These are phyloP conservation scores for Starmerella bombi DNA, from an alignment of 805 yeast genomes.

Conservation along the genomic window DNA sequence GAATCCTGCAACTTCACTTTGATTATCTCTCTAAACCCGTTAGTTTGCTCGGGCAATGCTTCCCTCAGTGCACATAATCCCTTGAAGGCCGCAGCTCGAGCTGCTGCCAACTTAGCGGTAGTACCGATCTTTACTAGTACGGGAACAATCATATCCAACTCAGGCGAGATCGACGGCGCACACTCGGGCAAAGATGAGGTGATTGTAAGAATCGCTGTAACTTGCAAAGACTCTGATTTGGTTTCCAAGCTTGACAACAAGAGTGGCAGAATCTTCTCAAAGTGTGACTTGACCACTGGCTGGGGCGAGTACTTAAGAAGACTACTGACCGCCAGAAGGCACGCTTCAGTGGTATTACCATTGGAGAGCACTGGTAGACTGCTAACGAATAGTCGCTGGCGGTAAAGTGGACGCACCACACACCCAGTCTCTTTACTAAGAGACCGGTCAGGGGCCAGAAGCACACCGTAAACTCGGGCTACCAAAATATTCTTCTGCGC, in stretches of 20 bases:
- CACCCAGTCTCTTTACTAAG: slow-evolving; percentile 43
- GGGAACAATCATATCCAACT: slow-evolving; percentile 3
- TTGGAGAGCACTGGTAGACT: slow-evolving; percentile 45
- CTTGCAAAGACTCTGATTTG: slow-evolving; percentile 21
- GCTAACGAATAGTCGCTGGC: slow-evolving; percentile 61
- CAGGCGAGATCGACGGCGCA: slow-evolving; percentile 1
- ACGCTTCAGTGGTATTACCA: slow-evolving; percentile 32
- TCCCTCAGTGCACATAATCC: slow-evolving; percentile 5
- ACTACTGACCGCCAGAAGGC: slow-evolving; percentile 50
- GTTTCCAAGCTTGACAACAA: slow-evolving; percentile 50
- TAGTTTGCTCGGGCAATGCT: slow-evolving; percentile 1
- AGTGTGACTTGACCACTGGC: slow-evolving; percentile 49
- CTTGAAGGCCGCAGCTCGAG: slow-evolving; percentile 6
- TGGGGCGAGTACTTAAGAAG: slow-evolving; percentile 53
- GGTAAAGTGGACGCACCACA: slow-evolving; percentile 54
- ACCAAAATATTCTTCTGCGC: slow-evolving; percentile 31
- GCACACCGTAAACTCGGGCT: slow-evolving; percentile 47
- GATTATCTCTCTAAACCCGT: slow-evolving; percentile 24
- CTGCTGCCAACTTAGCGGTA: background rate
- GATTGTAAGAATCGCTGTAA: slow-evolving; percentile 4
- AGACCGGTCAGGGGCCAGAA: slow-evolving; percentile 54
- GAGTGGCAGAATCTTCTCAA: slow-evolving; percentile 54
- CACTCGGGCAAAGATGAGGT: slow-evolving; percentile 9
- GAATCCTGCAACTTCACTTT: slow-evolving; percentile 37
- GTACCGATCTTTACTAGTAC: slow-evolving; percentile 1